Evolutionary conservation across 2,329 filamentous ascomycete genomes (phyloP).

Genomic region (Epicoccum nigrum): DNA sequence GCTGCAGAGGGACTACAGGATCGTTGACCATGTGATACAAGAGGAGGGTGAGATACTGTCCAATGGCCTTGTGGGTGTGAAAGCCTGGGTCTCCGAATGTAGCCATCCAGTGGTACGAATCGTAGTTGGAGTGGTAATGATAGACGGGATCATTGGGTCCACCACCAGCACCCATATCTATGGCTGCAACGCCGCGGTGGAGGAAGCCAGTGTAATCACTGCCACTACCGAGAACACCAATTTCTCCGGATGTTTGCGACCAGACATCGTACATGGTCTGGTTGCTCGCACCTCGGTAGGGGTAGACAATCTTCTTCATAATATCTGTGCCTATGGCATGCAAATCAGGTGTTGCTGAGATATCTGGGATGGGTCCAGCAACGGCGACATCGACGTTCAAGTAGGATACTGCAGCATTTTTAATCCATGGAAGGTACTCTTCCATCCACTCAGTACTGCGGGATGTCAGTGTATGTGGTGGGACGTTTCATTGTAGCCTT

Average conservation of each 20-base stretch:
- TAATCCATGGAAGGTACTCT: constrained; percentile 57
- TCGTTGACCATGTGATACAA: constrained; percentile 51
- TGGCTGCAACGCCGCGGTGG: constrained; percentile 51
- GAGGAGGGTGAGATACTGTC: constrained; percentile 54
- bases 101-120: constrained; percentile 59
- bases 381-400: constrained; percentile 60
- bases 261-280: constrained; percentile 56
- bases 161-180: constrained; percentile 52
- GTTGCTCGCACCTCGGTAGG: constrained; percentile 45
- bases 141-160: constrained; percentile 52
- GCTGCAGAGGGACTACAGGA: constrained; percentile 48
- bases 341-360: constrained; percentile 51
- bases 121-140: constrained; percentile 56
- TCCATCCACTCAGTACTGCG: constrained; percentile 58
- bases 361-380: constrained; percentile 50
- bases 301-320: constrained; percentile 53
- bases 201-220: constrained; percentile 57
- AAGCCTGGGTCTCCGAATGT: constrained; percentile 60
- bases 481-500: neutral
- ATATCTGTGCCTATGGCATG: constrained; percentile 43
- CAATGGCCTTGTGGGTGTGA: constrained; percentile 56
- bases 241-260: constrained; percentile 42
- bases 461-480: neutral
- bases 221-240: constrained; percentile 54
- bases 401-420: constrained; percentile 53